phyloP scores from a whole-genome alignment of 2,329 filamentous ascomycete genomes.

The Botrytis sinoallii region DNA sequence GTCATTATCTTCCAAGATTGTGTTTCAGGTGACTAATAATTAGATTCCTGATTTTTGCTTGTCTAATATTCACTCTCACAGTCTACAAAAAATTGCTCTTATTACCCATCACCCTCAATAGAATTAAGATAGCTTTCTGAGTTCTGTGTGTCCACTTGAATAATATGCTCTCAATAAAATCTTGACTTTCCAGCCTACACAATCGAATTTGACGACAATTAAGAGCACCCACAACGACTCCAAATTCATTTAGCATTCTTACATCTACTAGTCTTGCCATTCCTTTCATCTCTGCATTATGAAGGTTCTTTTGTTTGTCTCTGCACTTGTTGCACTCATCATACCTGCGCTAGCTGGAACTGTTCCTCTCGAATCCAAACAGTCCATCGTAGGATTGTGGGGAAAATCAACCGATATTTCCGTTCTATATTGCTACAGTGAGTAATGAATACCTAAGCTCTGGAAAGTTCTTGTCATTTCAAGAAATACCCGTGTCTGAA shows the following conservation, averaged over 20 bases:
- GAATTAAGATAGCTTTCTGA: background rate
- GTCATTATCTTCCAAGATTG: background rate
- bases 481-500: background rate
- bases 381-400: background rate
- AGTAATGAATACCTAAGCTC: background rate
- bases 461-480: too few species aligned
- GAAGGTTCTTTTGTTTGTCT: background rate
- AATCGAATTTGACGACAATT: background rate
- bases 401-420: background rate
- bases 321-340: background rate
- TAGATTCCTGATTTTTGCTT: background rate
- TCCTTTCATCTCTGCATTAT: background rate
- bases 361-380: background rate
- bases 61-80: background rate
- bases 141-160: background rate
- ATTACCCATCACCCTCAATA: background rate
- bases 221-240: background rate
- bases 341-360: background rate
- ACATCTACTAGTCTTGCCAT: background rate
- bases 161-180: background rate
- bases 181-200: background rate
- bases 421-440: slow-evolving; percentile 1
- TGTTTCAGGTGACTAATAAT: background rate
- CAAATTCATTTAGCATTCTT: background rate
- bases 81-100: background rate